A percentile compares a stretch with the other conserved stretches of the same genome.
These are phyloP conservation scores for Penicillium pancosmium DNA, from an alignment of 495 filamentous ascomycete species.

Conservation along the genomic window DNA sequence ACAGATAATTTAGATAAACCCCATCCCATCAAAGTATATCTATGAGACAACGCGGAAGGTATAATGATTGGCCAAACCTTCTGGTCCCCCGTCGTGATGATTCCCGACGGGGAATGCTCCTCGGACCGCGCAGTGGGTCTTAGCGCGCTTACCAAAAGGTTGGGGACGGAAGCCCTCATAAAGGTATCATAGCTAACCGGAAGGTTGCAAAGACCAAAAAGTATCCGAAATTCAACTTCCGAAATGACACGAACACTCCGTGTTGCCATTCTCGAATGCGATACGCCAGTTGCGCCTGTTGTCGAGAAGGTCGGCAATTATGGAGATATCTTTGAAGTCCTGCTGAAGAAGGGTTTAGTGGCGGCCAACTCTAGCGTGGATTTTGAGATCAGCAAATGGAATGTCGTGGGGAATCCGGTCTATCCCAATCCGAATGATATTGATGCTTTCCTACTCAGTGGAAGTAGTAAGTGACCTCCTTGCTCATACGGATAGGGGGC, in stretches of 20 bases:
- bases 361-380: constrained; percentile 23
- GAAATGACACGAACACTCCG: constrained; percentile 47
- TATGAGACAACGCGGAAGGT: neutral
- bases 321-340: constrained; percentile 66
- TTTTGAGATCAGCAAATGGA: constrained; percentile 57
- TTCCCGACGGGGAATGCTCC: constrained; percentile 12
- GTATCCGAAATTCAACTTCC: constrained; percentile 1
- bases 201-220: neutral
- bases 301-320: constrained; percentile 67
- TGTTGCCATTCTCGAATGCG: constrained; percentile 80
- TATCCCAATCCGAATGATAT: constrained; percentile 69
- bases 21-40: no score
- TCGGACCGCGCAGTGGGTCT: constrained; percentile 32
- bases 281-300: constrained; percentile 62
- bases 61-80: neutral
- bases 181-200: constrained; percentile 3
- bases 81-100: neutral
- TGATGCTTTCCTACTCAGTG: constrained; percentile 77
- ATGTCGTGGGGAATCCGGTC: constrained; percentile 58
- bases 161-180: constrained; percentile 4
- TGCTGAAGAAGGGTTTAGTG: constrained; percentile 56
- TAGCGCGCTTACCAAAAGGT: constrained; percentile 25
- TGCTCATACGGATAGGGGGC: neutral
- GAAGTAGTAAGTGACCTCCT: constrained; percentile 54
- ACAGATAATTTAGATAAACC: no score